Evolutionary conservation across 352 stramenopile genomes (phyloP).

Genomic region (Aphanomyces euteiches): DNA sequence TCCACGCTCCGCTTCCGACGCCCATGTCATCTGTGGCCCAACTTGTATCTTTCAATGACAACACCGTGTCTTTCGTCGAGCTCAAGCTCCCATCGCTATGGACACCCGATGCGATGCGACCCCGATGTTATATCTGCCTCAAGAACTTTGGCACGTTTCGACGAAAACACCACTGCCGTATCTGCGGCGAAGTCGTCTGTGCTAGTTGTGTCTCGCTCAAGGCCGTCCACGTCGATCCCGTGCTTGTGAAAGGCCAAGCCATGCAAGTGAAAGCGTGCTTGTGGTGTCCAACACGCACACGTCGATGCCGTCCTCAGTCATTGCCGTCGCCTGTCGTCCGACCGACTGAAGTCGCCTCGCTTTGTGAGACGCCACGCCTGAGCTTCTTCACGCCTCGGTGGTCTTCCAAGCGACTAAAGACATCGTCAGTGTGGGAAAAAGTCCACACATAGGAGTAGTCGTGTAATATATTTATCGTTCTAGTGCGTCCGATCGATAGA

Average conservation of each 20-base stretch:
- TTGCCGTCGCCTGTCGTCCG: not conserved
- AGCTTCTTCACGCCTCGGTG: too few relatives aligned
- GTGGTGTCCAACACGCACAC: not conserved
- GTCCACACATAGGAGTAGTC: not conserved
- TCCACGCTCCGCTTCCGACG: not conserved
- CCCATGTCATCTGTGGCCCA: not conserved
- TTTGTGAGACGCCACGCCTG: too few relatives aligned
- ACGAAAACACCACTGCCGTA: slow-evolving; percentile 72
- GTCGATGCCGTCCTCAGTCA: not conserved
- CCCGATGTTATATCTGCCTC: slow-evolving; percentile 16
- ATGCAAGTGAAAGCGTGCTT: slow-evolving; percentile 16
- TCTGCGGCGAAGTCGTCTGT: slow-evolving; percentile 76
- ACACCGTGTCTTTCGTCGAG: not conserved
- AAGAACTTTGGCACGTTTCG: slow-evolving; percentile 40
- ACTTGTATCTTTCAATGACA: not conserved
- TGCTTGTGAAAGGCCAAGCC: not conserved
- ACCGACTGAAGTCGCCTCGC: not conserved
- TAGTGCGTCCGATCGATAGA: slow-evolving; percentile 3
- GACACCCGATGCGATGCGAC: slow-evolving; percentile 3
- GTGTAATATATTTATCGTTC: not conserved
- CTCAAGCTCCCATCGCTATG: slow-evolving; percentile 1
- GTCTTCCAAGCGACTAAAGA: too few relatives aligned
- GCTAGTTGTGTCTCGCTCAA: slow-evolving; percentile 43
- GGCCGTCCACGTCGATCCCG: not conserved
- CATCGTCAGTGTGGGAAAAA: too few relatives aligned